Percentiles rank a stretch among this genome's conserved stretches.
Conservation (phyloP, 2,329 filamentous ascomycete species). For the Penicillium sp. region DNA sequence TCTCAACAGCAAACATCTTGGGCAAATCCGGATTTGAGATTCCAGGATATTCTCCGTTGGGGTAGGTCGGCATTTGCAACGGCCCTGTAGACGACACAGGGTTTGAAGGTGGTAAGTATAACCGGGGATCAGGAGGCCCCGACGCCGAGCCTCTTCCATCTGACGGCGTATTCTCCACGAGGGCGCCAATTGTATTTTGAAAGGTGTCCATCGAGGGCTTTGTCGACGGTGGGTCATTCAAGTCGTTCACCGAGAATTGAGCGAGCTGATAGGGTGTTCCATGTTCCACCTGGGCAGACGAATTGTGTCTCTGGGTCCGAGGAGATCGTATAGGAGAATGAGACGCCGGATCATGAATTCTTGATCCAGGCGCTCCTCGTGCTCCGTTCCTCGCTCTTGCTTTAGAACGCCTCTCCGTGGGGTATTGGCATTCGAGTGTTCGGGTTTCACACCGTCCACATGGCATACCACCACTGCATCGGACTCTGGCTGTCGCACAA, state of each 20-base stretch:
- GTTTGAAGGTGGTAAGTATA: conserved; percentile 10
- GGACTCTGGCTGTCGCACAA: conserved; percentile 41
- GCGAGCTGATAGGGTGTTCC: conserved; percentile 2
- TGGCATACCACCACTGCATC: conserved; percentile 40
- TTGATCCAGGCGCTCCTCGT: conserved; percentile 7
- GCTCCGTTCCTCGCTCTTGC: conserved; percentile 23
- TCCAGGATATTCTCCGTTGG: conserved; percentile 8
- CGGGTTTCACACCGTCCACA: conserved; percentile 40
- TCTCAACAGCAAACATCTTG: conserved; percentile 8
- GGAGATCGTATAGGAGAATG: conserved; percentile 7
- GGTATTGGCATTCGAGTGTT: conserved; percentile 40
- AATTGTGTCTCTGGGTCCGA: not conserved
- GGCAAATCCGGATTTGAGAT: conserved; percentile 11
- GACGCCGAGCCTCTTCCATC: not conserved
- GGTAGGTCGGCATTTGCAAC: conserved; percentile 7
- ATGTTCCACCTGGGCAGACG: not conserved
- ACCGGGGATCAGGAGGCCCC: conserved; percentile 1
- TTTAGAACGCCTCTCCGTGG: conserved; percentile 41
- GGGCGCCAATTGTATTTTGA: not conserved
- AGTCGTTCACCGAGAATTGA: conserved; percentile 8
- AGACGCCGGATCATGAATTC: conserved; percentile 7
- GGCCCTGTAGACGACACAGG: conserved; percentile 5
- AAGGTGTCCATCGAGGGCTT: not conserved
- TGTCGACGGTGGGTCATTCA: not conserved
- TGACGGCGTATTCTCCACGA: not conserved